Evolutionary conservation across 371 early-diverging fungal species (phyloP), one percentile per base, ranked within the genome.

Genomic region (Catenaria anguillulae): DNA sequence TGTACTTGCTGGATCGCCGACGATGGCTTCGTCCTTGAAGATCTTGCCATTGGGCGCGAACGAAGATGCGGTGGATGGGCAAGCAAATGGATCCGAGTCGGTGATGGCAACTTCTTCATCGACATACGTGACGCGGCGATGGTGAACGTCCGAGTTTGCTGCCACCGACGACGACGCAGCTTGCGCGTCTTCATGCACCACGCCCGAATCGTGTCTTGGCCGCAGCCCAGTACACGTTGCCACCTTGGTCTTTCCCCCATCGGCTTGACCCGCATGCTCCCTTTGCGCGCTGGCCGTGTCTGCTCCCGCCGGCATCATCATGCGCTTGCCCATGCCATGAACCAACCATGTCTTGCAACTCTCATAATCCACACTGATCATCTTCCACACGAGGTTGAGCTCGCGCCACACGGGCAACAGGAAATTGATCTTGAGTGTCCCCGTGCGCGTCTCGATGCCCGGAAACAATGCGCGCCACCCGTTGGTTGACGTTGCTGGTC

Each of bases 361-460:
- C 26, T 29, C 12, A 26, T 46, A 45, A 21, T 55, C 61, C 26
- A 67, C 31, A 4, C 43, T 46, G 26, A 46, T 19, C 43, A 66
- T 21, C 56, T 58, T 34, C 54, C 19, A 36, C 37, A 42, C 45
- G 12, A 31, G 29, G 15, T 56, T 17, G 56, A 73, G 37, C 45
- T 75, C 75, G 37, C 75, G 69, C 65, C 65, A 71, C 35, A 75
- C 36, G 3, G 75, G 78, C 15, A 76, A 31, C 34, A 60, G 46
- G 65, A 78, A 78, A 62, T 78, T 78, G 46, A 68, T 63, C n/a
- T 65, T 58, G n/a, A 79, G 68, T 8, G 77, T 77, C 52, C 70
- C 45, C 13, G 76, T 63, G 0, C 71, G 68, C 33, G 75, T 23
- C 34, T 69, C 52, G 62, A 77, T 66, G 36, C 77, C 77, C 15